phyloP scores from a whole-genome alignment of 2,329 filamentous ascomycete genomes.

The Beauveria sp. region DNA sequence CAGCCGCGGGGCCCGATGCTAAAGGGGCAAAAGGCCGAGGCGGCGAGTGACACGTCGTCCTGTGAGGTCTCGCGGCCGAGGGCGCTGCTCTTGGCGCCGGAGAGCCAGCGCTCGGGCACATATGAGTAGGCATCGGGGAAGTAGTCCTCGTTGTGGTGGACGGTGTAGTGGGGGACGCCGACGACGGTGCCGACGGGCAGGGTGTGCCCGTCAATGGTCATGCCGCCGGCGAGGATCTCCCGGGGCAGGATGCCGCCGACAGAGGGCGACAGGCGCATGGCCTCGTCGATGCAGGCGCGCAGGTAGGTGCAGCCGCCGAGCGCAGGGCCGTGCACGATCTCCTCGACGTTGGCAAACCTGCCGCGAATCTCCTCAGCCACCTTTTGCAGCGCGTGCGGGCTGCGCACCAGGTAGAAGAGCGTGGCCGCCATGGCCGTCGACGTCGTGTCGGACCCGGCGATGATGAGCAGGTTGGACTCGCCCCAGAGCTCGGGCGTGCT shows the following conservation, averaged over 20 bases:
- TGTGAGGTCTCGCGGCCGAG: conserved; percentile 34
- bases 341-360: conserved; percentile 43
- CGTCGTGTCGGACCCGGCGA: conserved; percentile 65
- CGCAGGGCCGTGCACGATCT: conserved; percentile 43
- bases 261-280: conserved; percentile 55
- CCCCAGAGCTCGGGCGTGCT: conserved; percentile 60
- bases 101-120: conserved; percentile 58
- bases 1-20: conserved; percentile 62
- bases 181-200: conserved; percentile 55
- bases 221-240: conserved; percentile 48
- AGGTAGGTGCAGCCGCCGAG: conserved; percentile 50
- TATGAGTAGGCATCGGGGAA: conserved; percentile 52
- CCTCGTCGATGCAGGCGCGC: conserved; percentile 57
- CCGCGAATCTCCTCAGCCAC: conserved; percentile 44
- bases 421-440: conserved; percentile 59
- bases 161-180: conserved; percentile 58
- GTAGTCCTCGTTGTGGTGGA: conserved; percentile 59
- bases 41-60: conserved; percentile 46
- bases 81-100: conserved; percentile 33
- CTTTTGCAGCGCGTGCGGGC: conserved; percentile 36
- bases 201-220: conserved; percentile 42
- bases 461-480: conserved; percentile 64
- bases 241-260: conserved; percentile 54
- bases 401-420: conserved; percentile 54
- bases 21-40: conserved; percentile 68